A percentile compares a stretch with the other conserved stretches of the same genome.
Evolutionary conservation across 352 stramenopile species (phyloP).

Genomic region (Globisporangium cylindrosporum): DNA sequence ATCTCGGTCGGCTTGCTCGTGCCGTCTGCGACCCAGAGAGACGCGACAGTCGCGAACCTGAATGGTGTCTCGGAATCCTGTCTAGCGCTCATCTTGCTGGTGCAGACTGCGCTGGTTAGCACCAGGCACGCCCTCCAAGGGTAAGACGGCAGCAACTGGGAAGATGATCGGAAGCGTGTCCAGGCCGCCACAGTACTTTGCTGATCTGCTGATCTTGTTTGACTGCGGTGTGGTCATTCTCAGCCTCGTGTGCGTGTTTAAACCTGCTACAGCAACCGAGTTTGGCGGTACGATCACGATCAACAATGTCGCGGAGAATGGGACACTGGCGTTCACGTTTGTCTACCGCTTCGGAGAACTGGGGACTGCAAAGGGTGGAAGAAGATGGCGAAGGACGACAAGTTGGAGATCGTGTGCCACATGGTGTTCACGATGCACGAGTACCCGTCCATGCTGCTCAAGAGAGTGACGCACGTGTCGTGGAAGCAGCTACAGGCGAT

Average conservation of each 20-base stretch:
- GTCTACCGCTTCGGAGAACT: constrained; percentile 28
- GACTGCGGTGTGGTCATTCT: constrained; percentile 20
- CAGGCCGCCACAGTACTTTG: constrained; percentile 16
- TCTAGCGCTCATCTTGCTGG: constrained; percentile 27
- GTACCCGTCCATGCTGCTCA: constrained; percentile 32
- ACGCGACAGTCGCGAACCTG: constrained; percentile 13
- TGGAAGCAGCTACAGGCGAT: constrained; percentile 32
- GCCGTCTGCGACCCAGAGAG: constrained; percentile 18
- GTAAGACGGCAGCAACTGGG: background rate
- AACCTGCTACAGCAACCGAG: background rate
- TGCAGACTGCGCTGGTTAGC: constrained; percentile 23
- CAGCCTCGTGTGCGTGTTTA: constrained; percentile 23
- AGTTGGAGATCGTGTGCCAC: constrained; percentile 28
- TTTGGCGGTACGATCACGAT: constrained; percentile 15
- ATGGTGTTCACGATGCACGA: constrained; percentile 33
- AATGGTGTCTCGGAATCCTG: constrained; percentile 35
- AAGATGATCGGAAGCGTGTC: background rate
- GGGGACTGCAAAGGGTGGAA: constrained; percentile 9
- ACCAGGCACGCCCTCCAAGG: background rate
- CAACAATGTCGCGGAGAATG: constrained; percentile 25
- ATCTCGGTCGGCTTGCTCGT: constrained; percentile 25
- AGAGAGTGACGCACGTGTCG: constrained; percentile 17
- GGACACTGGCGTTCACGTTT: constrained; percentile 32
- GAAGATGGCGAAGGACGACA: constrained; percentile 23
- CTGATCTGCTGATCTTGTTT: constrained; percentile 29